Base-by-base conservation (phyloP, 345 rosid genomes). In the Eucalyptus regnans region DNA sequence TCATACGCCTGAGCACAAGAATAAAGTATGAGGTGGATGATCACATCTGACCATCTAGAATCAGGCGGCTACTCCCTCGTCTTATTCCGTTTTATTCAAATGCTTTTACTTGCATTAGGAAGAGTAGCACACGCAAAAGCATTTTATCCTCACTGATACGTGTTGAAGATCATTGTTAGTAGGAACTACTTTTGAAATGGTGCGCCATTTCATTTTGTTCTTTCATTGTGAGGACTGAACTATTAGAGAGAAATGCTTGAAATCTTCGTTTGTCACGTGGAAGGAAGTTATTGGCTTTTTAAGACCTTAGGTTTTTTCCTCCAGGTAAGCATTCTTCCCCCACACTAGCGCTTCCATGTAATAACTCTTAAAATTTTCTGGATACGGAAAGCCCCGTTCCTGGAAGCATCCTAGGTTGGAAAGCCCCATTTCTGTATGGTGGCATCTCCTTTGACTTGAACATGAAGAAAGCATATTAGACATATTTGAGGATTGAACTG, bases 1-100 rank as follows among this genome's bases (percentile, higher is more conserved):
- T 71, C 99, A 96, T 46, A 88, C 92, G 56, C 99, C 98, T 43
- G 98, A 96, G 80, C 99, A 97, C 92, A 95, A 95, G 86, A 87
- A 81, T 91, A 93, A 91, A 89, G 92, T 89, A 9, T 92, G 88
- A 88, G 27, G 44, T 41, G 54, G 31, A 51, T 22, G 46, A 50
- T 29, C 43, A 33, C 49, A 68, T 7, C 20, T 14, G 76, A n/a
- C 41, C 76, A 64, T 64, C 33, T n/a, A 64, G 76, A 64, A 15
- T 64, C 76, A 15, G 37, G 37, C 2, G 41, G 76, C 22, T 14
- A 14, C 76, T 64, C 41, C 76, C 76, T 64, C 17, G 17, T n/a
- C 76, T 64, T n/a, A n/a, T n/a, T n/a, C 41, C 37, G 22, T 64
- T 64, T n/a, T 64, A n/a, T 64, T 14, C 10, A 64, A 2, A n/a